Evolutionary conservation across 495 filamentous ascomycete species (phyloP), one percentile per base, ranked within the genome.

Genomic region (Penicillium waksmanii): DNA sequence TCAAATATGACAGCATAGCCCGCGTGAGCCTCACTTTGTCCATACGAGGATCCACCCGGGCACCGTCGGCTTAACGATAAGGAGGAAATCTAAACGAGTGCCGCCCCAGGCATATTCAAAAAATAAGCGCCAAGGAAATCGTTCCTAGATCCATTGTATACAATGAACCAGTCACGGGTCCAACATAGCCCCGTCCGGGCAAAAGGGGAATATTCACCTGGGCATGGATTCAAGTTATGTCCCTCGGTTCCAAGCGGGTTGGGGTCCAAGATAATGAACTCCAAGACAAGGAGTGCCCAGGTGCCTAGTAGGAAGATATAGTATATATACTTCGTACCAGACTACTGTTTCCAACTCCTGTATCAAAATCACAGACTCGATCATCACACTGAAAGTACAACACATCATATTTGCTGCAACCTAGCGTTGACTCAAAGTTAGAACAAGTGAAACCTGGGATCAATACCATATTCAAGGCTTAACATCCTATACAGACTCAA

Each of bases 1-100:
- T 13, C 2, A 19, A n/a, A 13, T 12, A 27, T 48, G 46, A 48
- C 46, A 4, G n/a, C 19, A 48, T 48, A 25, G 46, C 15, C 46
- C 21, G 46, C 21, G 46, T 48, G 46, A 48, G 46, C 46, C 46
- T 48, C 46, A 48, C 40, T 43, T 43, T 43, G 36, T 17, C 15
- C 42, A 27, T 44, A 11, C 44, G 44, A 48, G 21, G 46, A 23
- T 48, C 46, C 46, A 48, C 46, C 46, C 10, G 46, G 46, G 46
- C 46, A 48, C 46, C 21, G 8, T 23, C 19, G 11, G 15, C 46
- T 48, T 48, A 48, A n/a, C 46, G 21, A n/a, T 13, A 48, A 48
- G 4, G 21, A 48, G 46, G 3, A 48, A 48, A 3, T 31, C 31
- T 48, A 48, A n/a, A 48, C 46, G 46, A 48, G n/a, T 46, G 42